Evolutionary conservation across 2,329 filamentous ascomycete species (phyloP).

Genomic region (Hypoxylon sp.): DNA sequence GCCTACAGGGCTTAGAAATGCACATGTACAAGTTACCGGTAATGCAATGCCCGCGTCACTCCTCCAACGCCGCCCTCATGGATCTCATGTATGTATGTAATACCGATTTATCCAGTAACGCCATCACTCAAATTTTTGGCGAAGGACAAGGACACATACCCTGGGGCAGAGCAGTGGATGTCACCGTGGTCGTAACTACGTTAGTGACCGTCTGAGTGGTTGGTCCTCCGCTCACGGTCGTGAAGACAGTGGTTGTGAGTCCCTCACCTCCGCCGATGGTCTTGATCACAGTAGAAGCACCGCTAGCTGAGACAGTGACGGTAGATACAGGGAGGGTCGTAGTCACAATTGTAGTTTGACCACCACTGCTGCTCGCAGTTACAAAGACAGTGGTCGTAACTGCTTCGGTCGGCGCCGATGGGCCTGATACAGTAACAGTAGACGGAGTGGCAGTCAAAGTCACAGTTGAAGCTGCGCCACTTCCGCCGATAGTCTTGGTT

Average conservation of each 20-base stretch:
- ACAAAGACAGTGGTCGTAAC: constrained; percentile 18
- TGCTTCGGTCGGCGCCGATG: constrained; percentile 7
- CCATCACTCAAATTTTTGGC: not conserved
- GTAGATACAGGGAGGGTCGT: constrained; percentile 19
- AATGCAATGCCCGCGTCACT: constrained; percentile 10
- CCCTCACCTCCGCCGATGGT: constrained; percentile 35
- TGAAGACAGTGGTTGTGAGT: constrained; percentile 30
- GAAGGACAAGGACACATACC: constrained; percentile 31
- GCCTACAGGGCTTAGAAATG: not conserved
- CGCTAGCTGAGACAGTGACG: not conserved
- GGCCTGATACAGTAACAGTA: constrained; percentile 17
- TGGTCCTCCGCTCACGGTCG: constrained; percentile 6
- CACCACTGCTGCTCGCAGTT: not conserved
- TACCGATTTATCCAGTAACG: not conserved
- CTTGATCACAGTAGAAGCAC: constrained; percentile 19
- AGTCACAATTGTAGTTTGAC: constrained; percentile 10
- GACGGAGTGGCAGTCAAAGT: constrained; percentile 2
- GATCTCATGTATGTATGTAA: not conserved
- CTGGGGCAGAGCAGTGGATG: constrained; percentile 19
- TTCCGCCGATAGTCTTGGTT: constrained; percentile 37
- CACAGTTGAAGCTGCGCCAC: constrained; percentile 1
- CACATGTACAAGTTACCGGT: constrained; percentile 1
- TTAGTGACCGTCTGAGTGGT: constrained; percentile 27
- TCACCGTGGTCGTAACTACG: constrained; percentile 30
- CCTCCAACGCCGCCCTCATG: not conserved